Evolutionary conservation across 2,329 filamentous ascomycete species (phyloP), one percentile per base, ranked within the genome.

Genomic region (Botryotinia narcissicola): DNA sequence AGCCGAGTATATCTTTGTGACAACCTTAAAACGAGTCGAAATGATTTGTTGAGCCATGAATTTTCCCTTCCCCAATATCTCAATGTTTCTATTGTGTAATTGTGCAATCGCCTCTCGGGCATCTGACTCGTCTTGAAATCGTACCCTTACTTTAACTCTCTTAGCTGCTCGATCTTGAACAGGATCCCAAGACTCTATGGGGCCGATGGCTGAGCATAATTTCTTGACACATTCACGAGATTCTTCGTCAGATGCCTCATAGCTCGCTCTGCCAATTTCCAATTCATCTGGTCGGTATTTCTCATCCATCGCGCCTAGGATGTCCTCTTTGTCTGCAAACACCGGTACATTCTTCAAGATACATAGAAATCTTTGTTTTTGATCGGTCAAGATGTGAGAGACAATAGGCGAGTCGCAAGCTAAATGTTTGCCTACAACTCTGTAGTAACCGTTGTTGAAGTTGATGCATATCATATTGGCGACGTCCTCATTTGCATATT

Each of bases 21-120:
- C 74, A n/a, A 85, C 78, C 67, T 83, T 84, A 74, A 84, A 82
- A 63, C 81, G 82, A 20, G 81, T 81, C 0, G 82, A 81, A 22
- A 81, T 78, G 3, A 85, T 75, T 9, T 83, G 77, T n/a, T 78
- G 78, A 1, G 84, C 78, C 3, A 81, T 83, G 1, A 86, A 77
- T 46, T 80, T 83, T 0, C 78, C 81, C 0, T 68, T 75, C 6
- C 74, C 72, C 0, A 81, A 75, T 20, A 84, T 82, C 0, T 79
- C 74, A 9, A 86, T 59, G 4, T 66, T 70, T 10, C 35, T 79
- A 7, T 80, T 73, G 63, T 84, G 75, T 0, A 86, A 78, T 1
- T 74, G 73, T n/a, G 62, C 72, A 2, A 77, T 80, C 0, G 82
- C 84, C 16, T 81, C 75, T 60, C 76, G 76, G 0, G 84, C 85